phyloP scores from a whole-genome alignment of 768 basidiomycete species.

The Lentinus tigrinus region DNA sequence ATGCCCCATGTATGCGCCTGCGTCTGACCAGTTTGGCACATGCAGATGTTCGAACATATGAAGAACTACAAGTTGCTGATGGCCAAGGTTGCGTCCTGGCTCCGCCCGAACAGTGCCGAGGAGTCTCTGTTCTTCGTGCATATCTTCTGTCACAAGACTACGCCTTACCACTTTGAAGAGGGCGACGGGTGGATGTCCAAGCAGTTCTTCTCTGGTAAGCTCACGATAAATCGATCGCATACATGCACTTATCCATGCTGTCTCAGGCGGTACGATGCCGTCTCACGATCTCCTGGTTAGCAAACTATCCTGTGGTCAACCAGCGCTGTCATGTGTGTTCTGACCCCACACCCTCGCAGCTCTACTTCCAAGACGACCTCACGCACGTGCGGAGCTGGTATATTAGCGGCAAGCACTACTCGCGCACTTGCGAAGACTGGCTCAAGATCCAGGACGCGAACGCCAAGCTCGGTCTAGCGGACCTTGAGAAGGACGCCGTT shows the following conservation, averaged over 20 bases:
- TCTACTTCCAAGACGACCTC: constrained; percentile 66
- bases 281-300: constrained; percentile 60
- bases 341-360: constrained; percentile 28
- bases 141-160: constrained; percentile 64
- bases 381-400: constrained; percentile 60
- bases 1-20: not conserved
- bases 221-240: not conserved
- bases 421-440: constrained; percentile 66
- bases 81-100: constrained; percentile 63
- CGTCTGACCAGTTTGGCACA: not conserved
- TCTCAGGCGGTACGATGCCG: constrained; percentile 67
- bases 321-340: too few relatives aligned
- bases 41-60: constrained; percentile 74
- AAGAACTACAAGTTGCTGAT: constrained; percentile 68
- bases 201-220: constrained; percentile 62
- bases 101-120: constrained; percentile 39
- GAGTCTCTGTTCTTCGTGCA: constrained; percentile 65
- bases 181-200: constrained; percentile 75
- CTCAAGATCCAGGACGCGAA: constrained; percentile 56
- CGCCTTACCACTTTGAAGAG: constrained; percentile 68
- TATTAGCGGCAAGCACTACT: constrained; percentile 63
- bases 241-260: not conserved
- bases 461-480: constrained; percentile 45
- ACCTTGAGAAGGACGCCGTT: constrained; percentile 48
- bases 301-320: too few relatives aligned